Evolutionary conservation across 371 early-diverging fungal species (phyloP), one percentile per base, ranked within the genome.

Genomic region (Mortierella sp.): DNA sequence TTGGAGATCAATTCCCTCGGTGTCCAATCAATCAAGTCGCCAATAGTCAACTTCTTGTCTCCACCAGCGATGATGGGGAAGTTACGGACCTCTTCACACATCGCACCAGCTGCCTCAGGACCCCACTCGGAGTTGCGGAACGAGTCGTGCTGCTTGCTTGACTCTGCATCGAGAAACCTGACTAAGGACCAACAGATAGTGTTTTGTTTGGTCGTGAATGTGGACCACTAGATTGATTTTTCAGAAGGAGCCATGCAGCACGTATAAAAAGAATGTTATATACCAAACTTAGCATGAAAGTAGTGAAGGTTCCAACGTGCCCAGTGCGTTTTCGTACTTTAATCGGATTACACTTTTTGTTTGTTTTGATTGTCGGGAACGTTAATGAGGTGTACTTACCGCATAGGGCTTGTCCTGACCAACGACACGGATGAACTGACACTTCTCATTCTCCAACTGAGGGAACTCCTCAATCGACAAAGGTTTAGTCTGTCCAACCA

Each of bases 51-150:
- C 8, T 45, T 58, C 45, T 38, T n/a, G 9, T 45, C 63, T 0
- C 63, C 24, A 5, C 74, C 74, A 48, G 63, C 14, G 3, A 79
- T 79, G 34, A 73, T 13, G 2, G 76, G 76, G 58, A 83, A 76
- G 24, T 76, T 55, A 8, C 65, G 73, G 9, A 76, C 74, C 16
- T 76, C 28, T 14, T 79, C 58, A 50, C 73, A 73, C 83, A 83
- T 79, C 19, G 54, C 42, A 10, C 70, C 73, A 0, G 68, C 70
- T 16, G 83, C 76, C 28, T 73, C 83, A 31, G 79, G 77, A 7
- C 76, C 83, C 83, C 83, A 79, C 34, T 83, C 83, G 0, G 75
- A 58, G 73, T 77, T 75, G 6, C 71, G 73, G 65, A 78, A 78
- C 10, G 50, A 42, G 7, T 77, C 70, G 34, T 70, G 21, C n/a